Evolutionary conservation across 805 yeast species (phyloP).

Genomic region (Saccharomycopsis oosterbeekiorum): DNA sequence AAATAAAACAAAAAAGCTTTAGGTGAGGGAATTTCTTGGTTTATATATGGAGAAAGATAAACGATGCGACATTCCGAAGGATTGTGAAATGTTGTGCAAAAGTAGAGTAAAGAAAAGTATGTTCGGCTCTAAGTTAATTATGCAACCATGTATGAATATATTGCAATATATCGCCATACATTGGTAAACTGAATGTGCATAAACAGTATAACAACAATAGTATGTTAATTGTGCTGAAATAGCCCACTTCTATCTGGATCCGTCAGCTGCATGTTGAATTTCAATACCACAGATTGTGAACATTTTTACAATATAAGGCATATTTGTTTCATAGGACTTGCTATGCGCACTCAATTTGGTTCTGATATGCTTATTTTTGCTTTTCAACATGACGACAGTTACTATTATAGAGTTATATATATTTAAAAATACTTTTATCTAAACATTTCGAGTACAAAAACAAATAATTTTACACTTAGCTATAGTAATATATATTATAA

Average conservation of each 20-base stretch:
- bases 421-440: too few species aligned
- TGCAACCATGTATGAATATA: not conserved
- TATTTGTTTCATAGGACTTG: not conserved
- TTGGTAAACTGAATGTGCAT: not conserved
- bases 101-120: not conserved
- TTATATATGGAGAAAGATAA: not conserved
- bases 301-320: not conserved
- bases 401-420: too few species aligned
- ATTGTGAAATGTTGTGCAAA: not conserved
- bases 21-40: not conserved
- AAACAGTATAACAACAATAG: not conserved
- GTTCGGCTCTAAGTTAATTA: not conserved
- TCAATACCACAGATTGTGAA: not conserved
- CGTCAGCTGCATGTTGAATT: not conserved
- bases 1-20: not conserved
- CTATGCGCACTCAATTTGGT: not conserved
- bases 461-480: too few species aligned
- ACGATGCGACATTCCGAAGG: not conserved
- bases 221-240: not conserved
- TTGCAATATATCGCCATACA: not conserved
- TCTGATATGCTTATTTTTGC: too few species aligned
- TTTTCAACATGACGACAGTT: too few species aligned
- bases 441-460: too few species aligned
- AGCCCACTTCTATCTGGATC: not conserved
- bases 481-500: too few species aligned